Evolutionary conservation across 2,329 filamentous ascomycete genomes (phyloP), one percentile per base, ranked within the genome.

Genomic region (Cytospora chrysosperma): DNA sequence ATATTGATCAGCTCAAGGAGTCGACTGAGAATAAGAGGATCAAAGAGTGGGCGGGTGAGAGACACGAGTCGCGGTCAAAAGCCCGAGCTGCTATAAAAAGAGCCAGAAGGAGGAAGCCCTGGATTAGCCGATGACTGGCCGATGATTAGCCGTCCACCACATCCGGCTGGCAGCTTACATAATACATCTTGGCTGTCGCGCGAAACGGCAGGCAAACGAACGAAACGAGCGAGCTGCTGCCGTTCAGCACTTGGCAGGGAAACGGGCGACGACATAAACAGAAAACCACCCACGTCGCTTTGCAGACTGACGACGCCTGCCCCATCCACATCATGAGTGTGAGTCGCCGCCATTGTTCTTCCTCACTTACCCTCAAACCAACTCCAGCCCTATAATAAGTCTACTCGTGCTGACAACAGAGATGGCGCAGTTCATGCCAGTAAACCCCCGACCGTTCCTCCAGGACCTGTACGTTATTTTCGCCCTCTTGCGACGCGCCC

Each of bases 361-460:
- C 6, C 6, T 24, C 3, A 34, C 21, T 21, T 17, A 10, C 30
- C 30, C 6, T 32, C 3, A 10, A 26, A n/a, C 1, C 10, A n/a
- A n/a, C n/a, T 6, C 8, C 57, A 24, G n/a, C 43, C 13, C 32
- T 37, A 13, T 37, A 2, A 7, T 26, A 17, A 52, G 2, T n/a
- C 13, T 24, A 24, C 19, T 9, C 24, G 0, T 13, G 17, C 62
- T 61, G 19, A 61, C 37, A 30, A 9, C 12, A 17, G 17, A 34
- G n/a, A 47, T 21, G 57, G 49, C 13, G 32, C 65, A 89, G 86
- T 96, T 96, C 81, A 89, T 96, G 76, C 95, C 95, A 68, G 84
- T 98, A 74, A 99, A 99, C 85, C 95, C 95, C 74, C 92, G 94
- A 77, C 95, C 95, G 51, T 93, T 97, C 85, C 90, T 99, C 75